phyloP scores from a whole-genome alignment of 805 yeast species.

The Hanseniaspora mollemarum region DNA sequence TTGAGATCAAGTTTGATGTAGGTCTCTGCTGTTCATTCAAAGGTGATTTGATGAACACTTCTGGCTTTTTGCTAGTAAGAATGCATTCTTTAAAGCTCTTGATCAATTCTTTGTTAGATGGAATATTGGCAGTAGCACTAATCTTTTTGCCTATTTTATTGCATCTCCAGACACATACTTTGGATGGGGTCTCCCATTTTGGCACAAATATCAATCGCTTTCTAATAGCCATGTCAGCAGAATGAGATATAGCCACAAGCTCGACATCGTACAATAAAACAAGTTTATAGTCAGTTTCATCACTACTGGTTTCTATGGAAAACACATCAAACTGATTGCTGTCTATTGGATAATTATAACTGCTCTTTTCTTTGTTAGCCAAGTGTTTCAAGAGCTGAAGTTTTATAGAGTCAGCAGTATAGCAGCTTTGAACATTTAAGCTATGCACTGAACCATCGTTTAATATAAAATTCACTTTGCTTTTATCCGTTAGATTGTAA shows the following conservation, averaged over 20 bases:
- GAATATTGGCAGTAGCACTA: constrained; percentile 18
- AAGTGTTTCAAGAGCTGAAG: constrained; percentile 51
- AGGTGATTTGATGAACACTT: constrained; percentile 24
- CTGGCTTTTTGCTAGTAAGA: not conserved
- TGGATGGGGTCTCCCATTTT: constrained; percentile 50
- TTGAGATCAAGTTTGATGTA: constrained; percentile 80
- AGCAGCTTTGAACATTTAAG: constrained; percentile 66
- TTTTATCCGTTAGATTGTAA: constrained; percentile 31
- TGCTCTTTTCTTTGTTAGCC: constrained; percentile 24
- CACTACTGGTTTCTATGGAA: constrained; percentile 31
- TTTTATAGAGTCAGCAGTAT: constrained; percentile 68
- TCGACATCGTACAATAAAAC: constrained; percentile 62
- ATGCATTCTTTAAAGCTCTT: not conserved
- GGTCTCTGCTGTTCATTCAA: constrained; percentile 70
- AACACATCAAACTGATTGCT: constrained; percentile 45
- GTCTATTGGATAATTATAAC: constrained; percentile 16
- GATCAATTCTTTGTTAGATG: constrained; percentile 5
- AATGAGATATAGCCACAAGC: constrained; percentile 69
- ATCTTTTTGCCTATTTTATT: constrained; percentile 33
- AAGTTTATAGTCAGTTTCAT: constrained; percentile 31
- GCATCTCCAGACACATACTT: constrained; percentile 47
- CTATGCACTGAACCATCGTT: constrained; percentile 61
- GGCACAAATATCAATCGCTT: constrained; percentile 59
- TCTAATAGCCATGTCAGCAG: constrained; percentile 58
- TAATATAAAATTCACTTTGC: constrained; percentile 52